Evolutionary conservation across 768 basidiomycete genomes (phyloP), one percentile per base, ranked within the genome.

Genomic region (Dacryopinax primogenitus): DNA sequence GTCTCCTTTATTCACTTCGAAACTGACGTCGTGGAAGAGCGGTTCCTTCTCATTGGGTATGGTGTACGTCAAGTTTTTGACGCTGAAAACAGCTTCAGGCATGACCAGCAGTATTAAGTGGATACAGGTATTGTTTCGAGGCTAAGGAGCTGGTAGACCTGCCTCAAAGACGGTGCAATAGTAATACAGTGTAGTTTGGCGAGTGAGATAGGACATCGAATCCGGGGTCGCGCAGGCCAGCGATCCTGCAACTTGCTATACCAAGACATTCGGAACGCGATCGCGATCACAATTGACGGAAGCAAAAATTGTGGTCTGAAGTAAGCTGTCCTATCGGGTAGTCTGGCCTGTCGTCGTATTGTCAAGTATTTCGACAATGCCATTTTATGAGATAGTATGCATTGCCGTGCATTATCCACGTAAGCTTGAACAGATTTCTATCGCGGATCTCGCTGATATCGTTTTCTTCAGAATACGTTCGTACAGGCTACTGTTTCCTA

Each of bases 341-440:
- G 6, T 18, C 4, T 44, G 7, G 41, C 41, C 26, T 11, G 37
- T 39, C 37, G 37, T 11, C 37, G 51, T 44, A 44, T 44, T 44
- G 41, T 18, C 51, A 58, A 13, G 3, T n/a, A n/a, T n/a, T n/a
- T n/a, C 26, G 6, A 58, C 15, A 21, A 94, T 94, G 91, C 90
- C 90, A 3, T 82, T 92, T 72, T 94, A 94, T 77, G 85, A 91
- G 71, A 83, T 94, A 80, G 71, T 92, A 62, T 92, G 90, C 72
- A 89, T 93, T 66, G 80, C 90, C 0, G 81, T 83, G 2, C 90
- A 92, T 73, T 84, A 84, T 68, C 74, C 76, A 28, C 51, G 51
- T 58, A 58, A 30, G 51, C n/a, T n/a, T 16, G 81, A 86, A 82
- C 91, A 86, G 72, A 90, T 23, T 9, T 13, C 6, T 23, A 16